Percentiles rank a stretch among this genome's conserved stretches.
Evolutionary conservation across 169 alveolate species (phyloP).

Genomic region (Theileria sp.): DNA sequence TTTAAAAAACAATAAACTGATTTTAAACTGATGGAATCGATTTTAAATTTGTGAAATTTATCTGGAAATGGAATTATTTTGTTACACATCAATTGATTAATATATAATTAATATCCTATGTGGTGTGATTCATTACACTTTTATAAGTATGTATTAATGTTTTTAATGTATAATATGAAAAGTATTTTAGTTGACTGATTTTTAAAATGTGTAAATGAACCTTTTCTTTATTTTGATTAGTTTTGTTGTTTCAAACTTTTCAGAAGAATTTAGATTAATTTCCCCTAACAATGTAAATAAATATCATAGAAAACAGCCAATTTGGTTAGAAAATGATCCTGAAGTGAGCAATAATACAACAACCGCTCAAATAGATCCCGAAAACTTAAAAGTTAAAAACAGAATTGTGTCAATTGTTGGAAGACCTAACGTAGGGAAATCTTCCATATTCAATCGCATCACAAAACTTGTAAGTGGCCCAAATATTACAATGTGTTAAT

Average conservation of each 20-base stretch:
- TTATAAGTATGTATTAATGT: neutral
- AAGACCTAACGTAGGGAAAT: constrained; percentile 78
- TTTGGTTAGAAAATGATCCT: constrained; percentile 2
- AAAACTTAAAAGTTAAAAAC: neutral
- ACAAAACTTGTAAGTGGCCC: constrained; percentile 51
- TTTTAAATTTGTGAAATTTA: too few species aligned
- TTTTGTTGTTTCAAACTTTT: neutral
- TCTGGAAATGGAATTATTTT: neutral
- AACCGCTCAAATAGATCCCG: neutral
- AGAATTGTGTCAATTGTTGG: constrained; percentile 72
- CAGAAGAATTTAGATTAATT: constrained; percentile 1
- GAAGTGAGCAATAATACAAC: neutral
- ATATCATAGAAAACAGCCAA: neutral
- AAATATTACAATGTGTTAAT: neutral
- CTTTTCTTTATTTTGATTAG: neutral
- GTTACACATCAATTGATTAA: neutral
- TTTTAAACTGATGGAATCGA: neutral
- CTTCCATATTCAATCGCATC: constrained; percentile 75
- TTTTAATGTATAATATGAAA: neutral
- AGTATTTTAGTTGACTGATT: neutral
- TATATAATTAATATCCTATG: neutral
- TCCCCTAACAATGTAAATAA: neutral
- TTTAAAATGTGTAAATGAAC: constrained; percentile 11
- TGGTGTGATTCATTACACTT: neutral
- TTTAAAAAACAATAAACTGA: neutral